These are phyloP conservation scores for Oenanthe javanica DNA, from an alignment of 140 eudicot species.

Conservation along the genomic window DNA sequence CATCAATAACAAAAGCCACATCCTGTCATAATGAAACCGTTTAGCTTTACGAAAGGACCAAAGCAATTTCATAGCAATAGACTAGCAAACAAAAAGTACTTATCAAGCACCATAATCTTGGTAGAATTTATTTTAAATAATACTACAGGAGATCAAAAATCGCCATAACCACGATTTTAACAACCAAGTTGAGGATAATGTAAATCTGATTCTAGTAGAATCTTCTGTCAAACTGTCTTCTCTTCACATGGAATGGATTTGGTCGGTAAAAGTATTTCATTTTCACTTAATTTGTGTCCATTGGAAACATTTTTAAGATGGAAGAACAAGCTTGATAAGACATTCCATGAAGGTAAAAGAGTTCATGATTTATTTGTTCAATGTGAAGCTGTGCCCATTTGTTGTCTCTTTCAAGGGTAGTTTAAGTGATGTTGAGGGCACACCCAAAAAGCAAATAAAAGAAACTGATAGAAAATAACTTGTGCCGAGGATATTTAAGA, in stretches of 20 bases:
- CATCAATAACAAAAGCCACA: constrained; percentile 94
- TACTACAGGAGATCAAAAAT: neutral
- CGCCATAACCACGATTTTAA: neutral
- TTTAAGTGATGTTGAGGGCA: neutral
- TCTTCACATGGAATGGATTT: neutral
- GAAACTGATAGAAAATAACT: neutral
- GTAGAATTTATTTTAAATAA: neutral
- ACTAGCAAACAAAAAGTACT: neutral
- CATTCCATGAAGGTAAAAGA: neutral
- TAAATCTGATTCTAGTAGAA: neutral
- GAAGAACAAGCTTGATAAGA: neutral
- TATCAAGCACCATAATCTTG: neutral
- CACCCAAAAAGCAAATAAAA: neutral
- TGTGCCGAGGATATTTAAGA: neutral
- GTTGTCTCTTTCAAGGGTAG: neutral
- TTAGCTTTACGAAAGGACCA: neutral
- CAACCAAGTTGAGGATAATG: neutral
- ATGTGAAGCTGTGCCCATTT: no score
- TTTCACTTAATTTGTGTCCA: neutral
- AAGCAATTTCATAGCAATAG: neutral
- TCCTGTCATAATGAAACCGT: constrained; percentile 45
- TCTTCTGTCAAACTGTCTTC: no score
- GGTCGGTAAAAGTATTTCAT: neutral
- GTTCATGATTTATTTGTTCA: neutral
- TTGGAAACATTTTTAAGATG: neutral